Conservation (phyloP, 2,329 filamentous ascomycete species). For the Diaporthe vaccinii region DNA sequence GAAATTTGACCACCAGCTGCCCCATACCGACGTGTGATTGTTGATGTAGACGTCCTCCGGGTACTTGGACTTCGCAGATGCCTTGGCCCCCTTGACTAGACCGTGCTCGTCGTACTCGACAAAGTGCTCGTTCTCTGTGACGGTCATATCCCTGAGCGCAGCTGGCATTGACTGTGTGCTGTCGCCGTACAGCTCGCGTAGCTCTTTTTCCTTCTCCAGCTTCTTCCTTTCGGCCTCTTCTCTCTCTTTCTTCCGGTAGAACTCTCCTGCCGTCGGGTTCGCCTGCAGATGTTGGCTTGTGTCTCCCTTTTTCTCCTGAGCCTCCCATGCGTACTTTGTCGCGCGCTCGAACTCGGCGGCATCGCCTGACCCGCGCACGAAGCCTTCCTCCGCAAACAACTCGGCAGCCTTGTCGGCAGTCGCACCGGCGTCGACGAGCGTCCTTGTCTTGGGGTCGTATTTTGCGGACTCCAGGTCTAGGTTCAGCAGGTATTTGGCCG, state of each 20-base stretch:
- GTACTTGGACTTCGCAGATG: conserved; percentile 89
- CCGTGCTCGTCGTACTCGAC: conserved; percentile 96
- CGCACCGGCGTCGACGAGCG: conserved; percentile 88
- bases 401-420: conserved; percentile 84
- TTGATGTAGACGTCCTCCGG: conserved; percentile 87
- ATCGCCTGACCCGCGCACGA: conserved; percentile 89
- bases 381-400: conserved; percentile 92
- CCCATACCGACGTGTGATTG: conserved; percentile 95
- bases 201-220: conserved; percentile 74
- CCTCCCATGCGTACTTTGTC: conserved; percentile 94
- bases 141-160: conserved; percentile 74
- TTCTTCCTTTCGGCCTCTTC: conserved; percentile 80
- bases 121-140: conserved; percentile 87
- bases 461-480: conserved; percentile 96
- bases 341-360: conserved; percentile 93
- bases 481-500: conserved; percentile 95
- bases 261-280: conserved; percentile 93
- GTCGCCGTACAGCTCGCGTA: conserved; percentile 87
- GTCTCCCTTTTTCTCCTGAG: conserved; percentile 84
- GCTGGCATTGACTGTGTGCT: conserved; percentile 68
- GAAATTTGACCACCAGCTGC: conserved; percentile 97
- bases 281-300: conserved; percentile 92
- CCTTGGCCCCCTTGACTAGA: conserved; percentile 87
- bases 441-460: conserved; percentile 96
- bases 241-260: conserved; percentile 82